These are phyloP conservation scores for Chiua virens DNA, from an alignment of 768 basidiomycete species.

Conservation along the genomic window DNA sequence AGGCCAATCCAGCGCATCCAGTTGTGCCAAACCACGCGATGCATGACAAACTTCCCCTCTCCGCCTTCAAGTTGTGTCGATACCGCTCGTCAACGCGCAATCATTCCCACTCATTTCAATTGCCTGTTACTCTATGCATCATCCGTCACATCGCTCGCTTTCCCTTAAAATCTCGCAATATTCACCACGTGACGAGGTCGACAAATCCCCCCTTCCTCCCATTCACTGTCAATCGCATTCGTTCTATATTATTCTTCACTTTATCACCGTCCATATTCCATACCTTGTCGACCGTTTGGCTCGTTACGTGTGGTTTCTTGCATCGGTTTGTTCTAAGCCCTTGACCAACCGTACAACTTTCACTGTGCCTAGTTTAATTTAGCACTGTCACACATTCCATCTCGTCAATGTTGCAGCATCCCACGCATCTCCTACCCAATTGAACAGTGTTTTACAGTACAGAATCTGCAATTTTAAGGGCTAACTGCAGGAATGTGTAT, in stretches of 20 bases:
- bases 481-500: slow-evolving; percentile 27
- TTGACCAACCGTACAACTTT: slow-evolving; percentile 27
- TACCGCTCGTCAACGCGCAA: slow-evolving; percentile 30
- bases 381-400: slow-evolving; percentile 28
- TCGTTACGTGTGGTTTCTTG: slow-evolving; percentile 36
- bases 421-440: slow-evolving; percentile 37
- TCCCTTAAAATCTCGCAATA: slow-evolving; percentile 43
- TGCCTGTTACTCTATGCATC: slow-evolving; percentile 55
- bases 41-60: slow-evolving; percentile 9
- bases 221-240: slow-evolving; percentile 48
- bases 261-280: slow-evolving; percentile 53
- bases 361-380: slow-evolving; percentile 35
- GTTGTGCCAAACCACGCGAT: slow-evolving; percentile 22
- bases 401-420: slow-evolving; percentile 49
- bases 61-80: slow-evolving; percentile 17
- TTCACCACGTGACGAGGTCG: slow-evolving; percentile 51
- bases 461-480: slow-evolving; percentile 31
- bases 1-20: slow-evolving; percentile 13
- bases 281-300: slow-evolving; percentile 37
- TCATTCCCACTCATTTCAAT: slow-evolving; percentile 42
- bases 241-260: slow-evolving; percentile 82
- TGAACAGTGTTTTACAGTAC: slow-evolving; percentile 41
- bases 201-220: slow-evolving; percentile 48
- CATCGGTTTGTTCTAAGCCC: slow-evolving; percentile 25
- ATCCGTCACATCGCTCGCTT: slow-evolving; percentile 49